A percentile compares a stretch with the other conserved stretches of the same genome.
Conservation (phyloP, 257 asterid genomes). For the Capsicum rhomboideum region DNA sequence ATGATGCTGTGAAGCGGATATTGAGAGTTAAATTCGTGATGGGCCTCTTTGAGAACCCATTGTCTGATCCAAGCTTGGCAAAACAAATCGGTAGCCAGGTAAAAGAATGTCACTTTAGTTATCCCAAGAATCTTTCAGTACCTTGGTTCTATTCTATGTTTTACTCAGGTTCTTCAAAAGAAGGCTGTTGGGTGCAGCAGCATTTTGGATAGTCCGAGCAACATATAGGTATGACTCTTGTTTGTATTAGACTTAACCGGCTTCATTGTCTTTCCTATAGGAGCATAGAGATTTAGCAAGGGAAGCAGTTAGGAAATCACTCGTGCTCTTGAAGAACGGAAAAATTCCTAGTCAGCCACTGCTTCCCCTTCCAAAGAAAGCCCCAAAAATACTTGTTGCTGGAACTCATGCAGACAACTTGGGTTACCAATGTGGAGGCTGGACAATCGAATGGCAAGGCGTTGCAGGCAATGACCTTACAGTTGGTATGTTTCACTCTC, state of each 20-base stretch:
- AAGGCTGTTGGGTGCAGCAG: background rate
- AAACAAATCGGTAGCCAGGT: slow-evolving; percentile 51
- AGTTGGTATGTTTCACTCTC: slow-evolving; percentile 31
- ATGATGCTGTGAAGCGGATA: slow-evolving; percentile 55
- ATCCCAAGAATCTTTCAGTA: background rate
- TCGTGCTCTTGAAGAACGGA: slow-evolving; percentile 78
- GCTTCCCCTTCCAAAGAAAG: slow-evolving; percentile 81
- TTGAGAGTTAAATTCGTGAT: slow-evolving; percentile 59
- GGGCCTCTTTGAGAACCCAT: slow-evolving; percentile 47
- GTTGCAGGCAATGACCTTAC: slow-evolving; percentile 58
- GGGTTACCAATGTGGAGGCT: slow-evolving; percentile 91
- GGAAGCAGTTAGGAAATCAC: slow-evolving; percentile 84
- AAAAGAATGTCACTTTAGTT: background rate
- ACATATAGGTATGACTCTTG: background rate
- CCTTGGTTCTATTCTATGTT: background rate
- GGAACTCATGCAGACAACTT: slow-evolving; percentile 83
- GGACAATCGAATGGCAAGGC: slow-evolving; percentile 95
- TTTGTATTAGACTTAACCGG: background rate
- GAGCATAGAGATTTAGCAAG: slow-evolving; percentile 90
- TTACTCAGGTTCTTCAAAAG: background rate
- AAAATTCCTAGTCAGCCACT: slow-evolving; percentile 28
- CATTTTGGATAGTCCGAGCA: background rate
- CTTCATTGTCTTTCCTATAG: slow-evolving; percentile 15
- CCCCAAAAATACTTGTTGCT: slow-evolving; percentile 53
- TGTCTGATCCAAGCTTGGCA: slow-evolving; percentile 51